Evolutionary conservation across 2,329 filamentous ascomycete genomes (phyloP), one percentile per base, ranked within the genome.

Genomic region (Fusarium chlamydosporum): DNA sequence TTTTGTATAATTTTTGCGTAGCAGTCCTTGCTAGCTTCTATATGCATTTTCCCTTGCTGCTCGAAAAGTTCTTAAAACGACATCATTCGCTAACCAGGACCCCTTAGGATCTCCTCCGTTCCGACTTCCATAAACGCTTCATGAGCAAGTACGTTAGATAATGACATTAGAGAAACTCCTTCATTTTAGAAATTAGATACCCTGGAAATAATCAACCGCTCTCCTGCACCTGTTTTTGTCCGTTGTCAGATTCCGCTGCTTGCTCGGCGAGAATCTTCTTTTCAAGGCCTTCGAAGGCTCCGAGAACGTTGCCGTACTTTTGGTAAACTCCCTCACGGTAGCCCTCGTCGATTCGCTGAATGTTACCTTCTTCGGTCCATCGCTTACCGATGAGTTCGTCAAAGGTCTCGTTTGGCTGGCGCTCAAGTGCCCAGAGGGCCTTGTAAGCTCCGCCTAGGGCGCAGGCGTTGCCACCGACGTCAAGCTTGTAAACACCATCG

Each of bases 71-170:
- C 20, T 6, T 6, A 26, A 42, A 40, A 45, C 50, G 34, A 52
- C 40, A 48, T 18, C 13, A 23, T 47, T 45, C 34, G 62, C 68
- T 74, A 66, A 81, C 65, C 27, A 58, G 26, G 20, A 20, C 46
- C 46, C 29, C n/a, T 35, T 65, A 93, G 90, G 92, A 98, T 80
- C 85, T 97, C 76, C 82, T 98, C 68, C 90, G 95, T 66, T 97
- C 94, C 31, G 96, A 99, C 80, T 99, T 99, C 80, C 96, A 99
- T 84, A 96, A 94, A 82, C 90, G 94, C 68, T 99, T 99, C 80
- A 99, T 99, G 96, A 84, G 80, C 80, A 89, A 88, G 75, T 89
- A 89, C 70, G 86, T 89, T 67, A 81, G 86, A 78, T 89, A 81
- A 68, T 63, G 61, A 56, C 48, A 62, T 41, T 51, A 60, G 54